A percentile compares a stretch with the other conserved stretches of the same genome.
phyloP scores from a whole-genome alignment of 345 rosid genomes.

The Pelargonium nanum region DNA sequence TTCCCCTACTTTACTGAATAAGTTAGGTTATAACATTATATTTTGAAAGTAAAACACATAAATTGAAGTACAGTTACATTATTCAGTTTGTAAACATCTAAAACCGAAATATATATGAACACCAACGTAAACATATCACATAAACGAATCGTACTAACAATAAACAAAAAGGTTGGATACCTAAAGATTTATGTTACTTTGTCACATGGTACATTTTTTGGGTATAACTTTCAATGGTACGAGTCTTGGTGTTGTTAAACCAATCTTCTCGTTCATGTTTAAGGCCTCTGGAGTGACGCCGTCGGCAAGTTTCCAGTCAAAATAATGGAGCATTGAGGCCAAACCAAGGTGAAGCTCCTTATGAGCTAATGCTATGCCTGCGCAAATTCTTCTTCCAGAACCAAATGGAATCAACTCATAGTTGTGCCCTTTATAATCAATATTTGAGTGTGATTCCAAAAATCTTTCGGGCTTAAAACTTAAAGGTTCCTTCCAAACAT shows the following conservation, averaged over 20 bases:
- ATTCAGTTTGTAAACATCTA: no score
- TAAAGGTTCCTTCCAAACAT: constrained; percentile 34
- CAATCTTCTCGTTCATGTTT: constrained; percentile 26
- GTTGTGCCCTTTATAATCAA: no score
- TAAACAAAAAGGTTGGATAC: no score
- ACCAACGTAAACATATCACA: no score
- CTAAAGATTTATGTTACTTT: no score
- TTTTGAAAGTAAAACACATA: no score
- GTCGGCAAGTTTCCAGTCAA: constrained; percentile 27
- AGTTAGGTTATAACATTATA: no score
- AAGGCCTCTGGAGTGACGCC: constrained; percentile 15
- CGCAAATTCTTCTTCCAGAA: constrained; percentile 39
- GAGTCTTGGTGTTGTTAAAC: constrained; percentile 22
- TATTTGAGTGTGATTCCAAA: constrained; percentile 19
- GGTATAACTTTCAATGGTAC: constrained; percentile 26
- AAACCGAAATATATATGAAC: no score
- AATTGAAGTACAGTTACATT: no score
- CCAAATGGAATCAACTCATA: constrained; percentile 38
- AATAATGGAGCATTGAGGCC: constrained; percentile 32
- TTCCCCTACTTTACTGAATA: no score
- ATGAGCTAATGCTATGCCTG: constrained; percentile 29
- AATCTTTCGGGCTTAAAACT: constrained; percentile 53
- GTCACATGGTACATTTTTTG: no score
- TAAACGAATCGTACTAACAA: no score
- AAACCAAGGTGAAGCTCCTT: constrained; percentile 18